Base-by-base conservation (phyloP, 306 rosid species). In the Leucaena leucocephala region DNA sequence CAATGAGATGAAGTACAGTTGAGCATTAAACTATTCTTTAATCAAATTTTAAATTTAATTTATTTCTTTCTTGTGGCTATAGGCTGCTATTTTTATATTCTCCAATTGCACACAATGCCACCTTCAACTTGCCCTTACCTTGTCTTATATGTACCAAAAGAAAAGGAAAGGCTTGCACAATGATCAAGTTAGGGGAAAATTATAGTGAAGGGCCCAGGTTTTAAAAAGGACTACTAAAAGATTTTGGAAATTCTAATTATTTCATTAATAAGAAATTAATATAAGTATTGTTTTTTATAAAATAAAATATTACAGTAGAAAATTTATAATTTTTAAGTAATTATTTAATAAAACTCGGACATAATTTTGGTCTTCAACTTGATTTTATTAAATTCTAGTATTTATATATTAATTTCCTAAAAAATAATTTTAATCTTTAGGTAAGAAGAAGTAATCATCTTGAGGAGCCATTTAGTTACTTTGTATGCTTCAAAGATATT, bases 141-240 rank as follows among this genome's bases (percentile, higher is more conserved):
- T 61, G 69, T 61, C 50, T 64, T 76, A 11, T 69, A 58, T 19
- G 22, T 58, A 12, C 72, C 81, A 62, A 81, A 85, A 74, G 67
- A 19, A 74, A 34, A 72, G 36, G 19, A 50, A 52, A 38, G 5
- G 11, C 0, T 13, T 75, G 78, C 82, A 75, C 66, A 13, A 35
- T 45, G 44, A 49, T 46, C 62, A 65, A 46, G 61, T 70, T 15
- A 63, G 64, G 64, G 64, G 0, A 21, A 58, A 58, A 58, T 58
- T 58, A 58, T 10, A 22, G 7, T 10, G 35, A 58, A 58, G 5
- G 36, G 16, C 64, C 64, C 6, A 22, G 3, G 2, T 10, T 58
- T 58, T 22, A 8, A 21, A 9, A 22, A 8, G 64, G 36, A 4
- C 14, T n/a, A 27, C 8, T 55, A 19, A 7, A 55, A 55, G 27